Conservation (phyloP, 2,329 filamentous ascomycete species). For the Fusarium hainanense region DNA sequence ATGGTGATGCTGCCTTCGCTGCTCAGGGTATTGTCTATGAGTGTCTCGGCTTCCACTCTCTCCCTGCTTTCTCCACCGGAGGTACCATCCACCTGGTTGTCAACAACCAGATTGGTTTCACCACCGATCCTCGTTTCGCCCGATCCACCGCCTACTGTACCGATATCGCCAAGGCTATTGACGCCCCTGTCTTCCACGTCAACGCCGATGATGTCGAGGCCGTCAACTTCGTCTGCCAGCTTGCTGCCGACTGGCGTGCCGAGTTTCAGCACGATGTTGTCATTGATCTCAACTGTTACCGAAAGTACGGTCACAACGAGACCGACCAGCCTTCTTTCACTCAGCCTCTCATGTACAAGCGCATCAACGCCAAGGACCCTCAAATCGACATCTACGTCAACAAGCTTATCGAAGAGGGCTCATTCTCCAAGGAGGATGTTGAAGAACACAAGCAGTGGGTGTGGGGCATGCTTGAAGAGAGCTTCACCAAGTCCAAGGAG, state of each 20-base stretch:
- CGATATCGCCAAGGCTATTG: constrained; percentile 98
- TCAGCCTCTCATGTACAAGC: constrained; percentile 99
- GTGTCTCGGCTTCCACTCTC: constrained; percentile 95
- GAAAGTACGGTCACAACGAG: constrained; percentile 99
- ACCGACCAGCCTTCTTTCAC: constrained; percentile 99
- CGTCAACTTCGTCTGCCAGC: constrained; percentile 96
- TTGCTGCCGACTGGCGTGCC: constrained; percentile 97
- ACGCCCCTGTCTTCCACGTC: constrained; percentile 98
- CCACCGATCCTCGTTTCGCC: constrained; percentile 95
- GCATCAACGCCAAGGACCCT: constrained; percentile 83
- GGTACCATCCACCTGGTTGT: constrained; percentile 97
- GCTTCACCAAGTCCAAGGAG: constrained; percentile 96
- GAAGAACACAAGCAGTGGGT: constrained; percentile 99
- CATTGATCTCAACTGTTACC: constrained; percentile 98
- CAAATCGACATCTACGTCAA: constrained; percentile 93
- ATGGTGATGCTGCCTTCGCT: constrained; percentile 97
- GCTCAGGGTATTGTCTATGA: constrained; percentile 98
- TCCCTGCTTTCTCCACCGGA: constrained; percentile 96
- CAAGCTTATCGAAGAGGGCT: constrained; percentile 90
- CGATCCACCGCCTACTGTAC: constrained; percentile 99
- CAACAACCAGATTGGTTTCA: constrained; percentile 99
- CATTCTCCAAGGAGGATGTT: constrained; percentile 96
- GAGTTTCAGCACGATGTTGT: constrained; percentile 99
- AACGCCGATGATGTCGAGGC: constrained; percentile 99
- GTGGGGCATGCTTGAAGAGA: constrained; percentile 98